These are phyloP conservation scores for Cytospora piceicola DNA, from an alignment of 2,329 filamentous ascomycete species.

Conservation along the genomic window DNA sequence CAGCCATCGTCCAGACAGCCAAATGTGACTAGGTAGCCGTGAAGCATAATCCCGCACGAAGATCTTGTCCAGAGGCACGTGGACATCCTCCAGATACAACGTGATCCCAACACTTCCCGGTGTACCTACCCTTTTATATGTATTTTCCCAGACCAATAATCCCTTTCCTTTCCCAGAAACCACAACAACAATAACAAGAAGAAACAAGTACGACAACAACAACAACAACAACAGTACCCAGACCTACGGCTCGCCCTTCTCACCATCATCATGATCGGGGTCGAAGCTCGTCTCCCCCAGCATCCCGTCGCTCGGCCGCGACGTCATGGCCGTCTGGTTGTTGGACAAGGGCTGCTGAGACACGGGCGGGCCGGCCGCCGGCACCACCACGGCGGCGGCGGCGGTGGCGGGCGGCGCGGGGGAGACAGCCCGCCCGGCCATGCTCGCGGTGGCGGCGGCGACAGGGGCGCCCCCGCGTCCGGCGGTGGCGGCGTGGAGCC, in stretches of 20 bases:
- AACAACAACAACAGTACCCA: background rate
- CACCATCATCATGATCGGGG: constrained; percentile 60
- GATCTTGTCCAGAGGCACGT: background rate
- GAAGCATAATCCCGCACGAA: background rate
- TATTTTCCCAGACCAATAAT: background rate
- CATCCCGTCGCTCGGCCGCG: constrained; percentile 54
- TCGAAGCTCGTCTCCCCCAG: constrained; percentile 73
- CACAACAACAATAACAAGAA: background rate
- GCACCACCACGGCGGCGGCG: constrained; percentile 46
- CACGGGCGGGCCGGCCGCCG: constrained; percentile 57
- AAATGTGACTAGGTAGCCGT: background rate
- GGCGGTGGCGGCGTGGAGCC: constrained; percentile 80
- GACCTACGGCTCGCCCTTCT: constrained; percentile 31
- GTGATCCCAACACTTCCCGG: background rate
- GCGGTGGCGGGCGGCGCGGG: constrained; percentile 47
- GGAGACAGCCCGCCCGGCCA: constrained; percentile 13
- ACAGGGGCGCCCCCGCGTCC: constrained; percentile 20
- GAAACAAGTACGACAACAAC: background rate
- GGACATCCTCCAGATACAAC: background rate
- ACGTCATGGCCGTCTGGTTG: constrained; percentile 62
- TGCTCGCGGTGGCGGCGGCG: constrained; percentile 6
- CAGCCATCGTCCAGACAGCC: constrained; percentile 3
- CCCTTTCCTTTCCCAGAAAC: background rate
- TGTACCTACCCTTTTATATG: background rate
- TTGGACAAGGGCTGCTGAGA: constrained; percentile 60